phyloP scores from a whole-genome alignment of 306 rosid genomes.

The Dalbergia cultrata region DNA sequence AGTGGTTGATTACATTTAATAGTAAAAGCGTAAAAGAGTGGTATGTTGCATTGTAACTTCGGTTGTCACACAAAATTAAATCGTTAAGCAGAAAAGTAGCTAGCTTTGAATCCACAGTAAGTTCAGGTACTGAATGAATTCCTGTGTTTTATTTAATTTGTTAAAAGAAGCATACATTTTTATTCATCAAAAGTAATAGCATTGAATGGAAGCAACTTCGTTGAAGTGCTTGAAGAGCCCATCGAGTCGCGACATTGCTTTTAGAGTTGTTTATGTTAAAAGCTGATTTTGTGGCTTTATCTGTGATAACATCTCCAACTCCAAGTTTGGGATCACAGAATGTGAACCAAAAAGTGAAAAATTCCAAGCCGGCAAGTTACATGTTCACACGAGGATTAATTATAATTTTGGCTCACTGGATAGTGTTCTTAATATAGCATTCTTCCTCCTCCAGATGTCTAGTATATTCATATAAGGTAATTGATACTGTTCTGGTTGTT shows the following conservation, averaged over 20 bases:
- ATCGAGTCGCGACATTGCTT: not conserved
- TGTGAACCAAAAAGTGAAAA: not conserved
- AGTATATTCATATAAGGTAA: not conserved
- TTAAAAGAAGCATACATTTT: not conserved
- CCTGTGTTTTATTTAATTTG: not conserved
- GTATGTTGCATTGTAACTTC: conserved; percentile 42
- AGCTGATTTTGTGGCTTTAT: not conserved
- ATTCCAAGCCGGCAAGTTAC: not conserved
- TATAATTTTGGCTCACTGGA: not conserved
- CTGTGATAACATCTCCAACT: not conserved
- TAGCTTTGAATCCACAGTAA: conserved; percentile 21
- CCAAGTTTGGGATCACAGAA: not conserved
- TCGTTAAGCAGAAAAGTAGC: not conserved
- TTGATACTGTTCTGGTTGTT: not conserved
- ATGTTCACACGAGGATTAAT: no score
- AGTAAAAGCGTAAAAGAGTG: conserved; percentile 11
- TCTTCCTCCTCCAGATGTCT: not conserved
- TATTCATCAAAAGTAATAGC: conserved; percentile 12
- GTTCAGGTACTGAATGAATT: not conserved
- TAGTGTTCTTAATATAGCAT: no score
- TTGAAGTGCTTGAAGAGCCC: not conserved
- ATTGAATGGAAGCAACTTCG: not conserved
- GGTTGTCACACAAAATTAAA: not conserved
- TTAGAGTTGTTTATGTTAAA: not conserved
- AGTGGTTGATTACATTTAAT: conserved; percentile 48